Base-by-base conservation (phyloP, 345 rosid species). In the Eucalyptus coolabah region DNA sequence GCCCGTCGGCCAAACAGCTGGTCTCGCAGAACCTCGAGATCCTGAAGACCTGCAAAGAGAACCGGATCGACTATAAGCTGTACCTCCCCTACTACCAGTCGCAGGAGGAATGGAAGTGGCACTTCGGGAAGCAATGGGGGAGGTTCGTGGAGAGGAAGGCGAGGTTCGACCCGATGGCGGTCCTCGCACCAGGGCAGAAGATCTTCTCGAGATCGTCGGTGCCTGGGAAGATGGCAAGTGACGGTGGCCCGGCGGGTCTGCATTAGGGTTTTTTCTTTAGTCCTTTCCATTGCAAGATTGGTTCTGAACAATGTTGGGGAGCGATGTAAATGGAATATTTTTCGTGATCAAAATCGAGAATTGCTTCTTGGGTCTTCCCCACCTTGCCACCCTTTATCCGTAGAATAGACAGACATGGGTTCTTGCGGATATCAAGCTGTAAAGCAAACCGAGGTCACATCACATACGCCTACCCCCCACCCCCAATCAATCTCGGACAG, bases 181-280 rank as follows among this genome's bases (percentile, higher is more conserved):
- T 98, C 87, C 99, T 98, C 88, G 95, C 99, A 1, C 99, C 99
- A 0, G 99, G 99, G 18, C 98, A 98, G 92, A 98, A 93, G 90
- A 94, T 98, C 86, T 97, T 98, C 92, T 88, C 88, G 37, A 94
- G 98, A 89, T 72, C 88, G 0, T 65, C 87, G 2, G 54, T 26
- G 51, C 53, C 67, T 5, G 56, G 63, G 4, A 54, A 56, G 51
- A 54, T 50, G 0, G 13, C 23, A 1, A 9, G 8, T 5, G 40
- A 65, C 2, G 50, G 72, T 3, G 85, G 50, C 30, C 28, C 63
- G 21, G 44, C 56, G 2, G 7, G 37, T 69, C 81, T 69, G 81
- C 44, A 34, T 69, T 9, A 34, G 13, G 82, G 24, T 19, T 69
- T 67, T 67, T 32, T 17, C 80, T 32, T 19, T 34, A 11, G 82